Evolutionary conservation across 2,329 filamentous ascomycete genomes (phyloP), one percentile per base, ranked within the genome.

Genomic region (Thyridium curvatum): DNA sequence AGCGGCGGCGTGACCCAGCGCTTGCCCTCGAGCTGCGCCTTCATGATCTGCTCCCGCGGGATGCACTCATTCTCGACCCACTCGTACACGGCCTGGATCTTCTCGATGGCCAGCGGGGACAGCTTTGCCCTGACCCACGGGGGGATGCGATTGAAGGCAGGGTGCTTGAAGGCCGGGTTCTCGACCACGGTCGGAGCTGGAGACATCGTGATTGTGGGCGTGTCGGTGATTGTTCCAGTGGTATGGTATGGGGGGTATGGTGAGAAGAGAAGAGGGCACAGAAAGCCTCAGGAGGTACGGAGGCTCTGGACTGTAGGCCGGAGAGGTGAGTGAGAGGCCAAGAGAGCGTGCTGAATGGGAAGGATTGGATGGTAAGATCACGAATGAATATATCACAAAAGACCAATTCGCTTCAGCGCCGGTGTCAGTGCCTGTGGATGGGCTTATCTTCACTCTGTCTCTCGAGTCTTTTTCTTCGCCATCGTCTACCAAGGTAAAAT

Each of bases 1-100:
- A 66, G 50, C 8, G 61, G 58, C 12, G 64, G 63, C 6, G 57
- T 65, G 30, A 55, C 57, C 62, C 61, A 66, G 43, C 59, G 46
- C 40, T 45, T 54, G 34, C 44, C 55, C 39, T 47, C 51, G 39
- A 53, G 48, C 46, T 65, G 63, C 3, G 56, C 58, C 45, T 64
- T 63, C 54, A 62, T 60, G 40, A 66, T 59, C 32, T 58, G 57
- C 45, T 66, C 63, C 4, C 59, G 58, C 1, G 64, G 64, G 26
- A 67, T 64, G 45, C 61, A 66, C 46, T 68, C 65, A 17, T 52
- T 59, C 47, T 68, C 64, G 21, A 67, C 44, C 38, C 62, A 68
- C 30, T 66, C 56, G 39, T 65, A 53, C 12, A 67, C 64, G 35
- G 58, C 57, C 34, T 52, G 49, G 45, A 49, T 52, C 43, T 46